phyloP scores from a whole-genome alignment of 805 yeast genomes.

The Metschnikowia borealis region DNA sequence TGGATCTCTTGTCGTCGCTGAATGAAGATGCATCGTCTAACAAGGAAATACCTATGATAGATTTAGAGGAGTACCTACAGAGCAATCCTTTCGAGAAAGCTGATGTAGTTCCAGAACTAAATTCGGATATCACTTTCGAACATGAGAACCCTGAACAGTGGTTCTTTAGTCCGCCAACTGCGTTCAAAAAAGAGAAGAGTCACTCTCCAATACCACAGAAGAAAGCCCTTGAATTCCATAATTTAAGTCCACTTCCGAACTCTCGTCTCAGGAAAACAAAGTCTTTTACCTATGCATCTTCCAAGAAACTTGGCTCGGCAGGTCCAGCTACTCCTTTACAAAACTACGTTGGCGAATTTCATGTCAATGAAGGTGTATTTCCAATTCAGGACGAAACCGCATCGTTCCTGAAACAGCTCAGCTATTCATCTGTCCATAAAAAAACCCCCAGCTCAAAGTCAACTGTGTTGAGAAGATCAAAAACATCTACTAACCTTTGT shows the following conservation, averaged over 20 bases:
- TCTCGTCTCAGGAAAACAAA: constrained; percentile 7
- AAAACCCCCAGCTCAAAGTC: constrained; percentile 8
- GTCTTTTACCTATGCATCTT: constrained; percentile 5
- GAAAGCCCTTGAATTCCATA: not conserved
- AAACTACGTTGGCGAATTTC: constrained; percentile 17
- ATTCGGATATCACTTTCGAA: not conserved
- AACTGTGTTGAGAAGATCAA: constrained; percentile 8
- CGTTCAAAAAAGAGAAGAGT: not conserved
- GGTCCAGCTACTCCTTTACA: constrained; percentile 13
- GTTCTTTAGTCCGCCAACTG: not conserved
- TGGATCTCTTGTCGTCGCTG: not conserved
- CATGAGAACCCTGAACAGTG: not conserved
- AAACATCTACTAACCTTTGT: constrained; percentile 10
- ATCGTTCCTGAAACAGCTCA: constrained; percentile 12
- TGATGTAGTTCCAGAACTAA: not conserved
- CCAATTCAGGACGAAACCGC: constrained; percentile 17
- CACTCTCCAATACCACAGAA: not conserved
- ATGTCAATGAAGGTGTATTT: constrained; percentile 11
- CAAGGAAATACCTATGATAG: not conserved
- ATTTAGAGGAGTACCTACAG: constrained; percentile 3
- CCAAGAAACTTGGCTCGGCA: constrained; percentile 5
- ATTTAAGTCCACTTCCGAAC: not conserved
- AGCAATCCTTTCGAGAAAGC: constrained; percentile 3
- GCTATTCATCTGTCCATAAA: constrained; percentile 6
- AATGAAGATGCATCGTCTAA: not conserved